These are phyloP conservation scores for Pochonia chlamydosporia DNA, from an alignment of 2,329 filamentous ascomycete species.

Conservation along the genomic window DNA sequence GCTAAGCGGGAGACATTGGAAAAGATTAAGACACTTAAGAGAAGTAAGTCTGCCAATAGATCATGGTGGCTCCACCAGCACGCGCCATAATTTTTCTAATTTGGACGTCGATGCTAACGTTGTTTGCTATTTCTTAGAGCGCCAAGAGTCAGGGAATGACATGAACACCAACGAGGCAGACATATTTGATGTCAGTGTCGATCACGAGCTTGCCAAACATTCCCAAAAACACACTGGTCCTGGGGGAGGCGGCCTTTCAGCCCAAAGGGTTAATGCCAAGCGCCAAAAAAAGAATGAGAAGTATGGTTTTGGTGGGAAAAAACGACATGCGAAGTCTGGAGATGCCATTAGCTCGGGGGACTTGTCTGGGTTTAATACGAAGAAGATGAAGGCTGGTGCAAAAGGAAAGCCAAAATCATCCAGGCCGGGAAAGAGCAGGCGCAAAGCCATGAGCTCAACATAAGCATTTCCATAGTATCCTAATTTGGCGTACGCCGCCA, in stretches of 20 bases:
- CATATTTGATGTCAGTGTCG: conserved; percentile 85
- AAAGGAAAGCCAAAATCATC: conserved; percentile 32
- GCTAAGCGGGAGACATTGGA: conserved; percentile 89
- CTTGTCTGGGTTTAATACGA: conserved; percentile 70
- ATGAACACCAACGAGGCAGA: conserved; percentile 72
- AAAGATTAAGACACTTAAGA: conserved; percentile 91
- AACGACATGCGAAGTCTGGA: conserved; percentile 83
- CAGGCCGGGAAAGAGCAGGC: conserved; percentile 45
- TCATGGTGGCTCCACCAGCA: neutral
- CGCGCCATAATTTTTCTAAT: conserved; percentile 7
- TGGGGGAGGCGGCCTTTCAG: conserved; percentile 21
- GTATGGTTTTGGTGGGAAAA: conserved; percentile 95
- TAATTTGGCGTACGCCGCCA: neutral
- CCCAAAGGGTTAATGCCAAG: conserved; percentile 52
- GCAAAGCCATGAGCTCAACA: conserved; percentile 34
- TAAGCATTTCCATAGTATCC: conserved; percentile 7
- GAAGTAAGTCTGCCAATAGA: conserved; percentile 66
- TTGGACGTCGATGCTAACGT: neutral
- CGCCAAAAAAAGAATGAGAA: conserved; percentile 92
- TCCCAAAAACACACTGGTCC: conserved; percentile 32
- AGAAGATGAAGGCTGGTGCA: conserved; percentile 68
- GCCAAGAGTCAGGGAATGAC: conserved; percentile 61
- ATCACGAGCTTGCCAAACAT: conserved; percentile 50
- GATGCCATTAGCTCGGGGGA: conserved; percentile 81
- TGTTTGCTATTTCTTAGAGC: conserved; percentile 53